A percentile compares a stretch with the other conserved stretches of the same genome.
These are phyloP conservation scores for Nakazawaea laoshanensis DNA, from an alignment of 805 yeast species.

Conservation along the genomic window DNA sequence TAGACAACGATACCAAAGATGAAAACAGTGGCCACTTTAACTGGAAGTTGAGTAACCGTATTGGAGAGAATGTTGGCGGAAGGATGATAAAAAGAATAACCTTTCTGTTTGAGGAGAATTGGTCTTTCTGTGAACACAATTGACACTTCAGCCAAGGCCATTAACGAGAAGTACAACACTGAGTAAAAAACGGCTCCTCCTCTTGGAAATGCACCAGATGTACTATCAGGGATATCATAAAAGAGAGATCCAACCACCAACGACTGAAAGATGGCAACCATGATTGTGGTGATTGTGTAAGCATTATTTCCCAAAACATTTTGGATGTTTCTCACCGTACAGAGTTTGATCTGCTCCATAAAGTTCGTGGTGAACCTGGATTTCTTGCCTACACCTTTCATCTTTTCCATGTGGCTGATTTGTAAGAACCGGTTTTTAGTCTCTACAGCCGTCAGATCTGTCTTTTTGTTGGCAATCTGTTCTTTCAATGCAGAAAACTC, in stretches of 20 bases:
- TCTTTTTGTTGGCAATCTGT: slow-evolving; percentile 19
- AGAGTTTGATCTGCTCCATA: slow-evolving; percentile 40
- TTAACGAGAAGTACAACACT: slow-evolving; percentile 49
- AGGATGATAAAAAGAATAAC: slow-evolving; percentile 54
- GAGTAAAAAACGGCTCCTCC: slow-evolving; percentile 59
- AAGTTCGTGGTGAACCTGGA: slow-evolving; percentile 32
- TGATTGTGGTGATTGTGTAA: slow-evolving; percentile 39
- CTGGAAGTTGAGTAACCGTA: slow-evolving; percentile 48
- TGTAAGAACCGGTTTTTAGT: slow-evolving; percentile 26
- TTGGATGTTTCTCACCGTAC: slow-evolving; percentile 44
- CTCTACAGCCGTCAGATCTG: slow-evolving; percentile 15
- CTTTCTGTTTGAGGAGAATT: slow-evolving; percentile 55
- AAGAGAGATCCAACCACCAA: slow-evolving; percentile 54
- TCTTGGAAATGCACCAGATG: slow-evolving; percentile 52
- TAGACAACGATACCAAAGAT: slow-evolving; percentile 38
- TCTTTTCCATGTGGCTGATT: slow-evolving; percentile 25
- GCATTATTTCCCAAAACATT: slow-evolving; percentile 50
- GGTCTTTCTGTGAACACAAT: slow-evolving; percentile 52
- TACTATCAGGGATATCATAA: slow-evolving; percentile 38
- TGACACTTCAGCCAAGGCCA: slow-evolving; percentile 55
- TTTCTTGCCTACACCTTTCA: slow-evolving; percentile 29
- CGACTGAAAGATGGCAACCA: slow-evolving; percentile 48
- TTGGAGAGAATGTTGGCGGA: slow-evolving; percentile 57
- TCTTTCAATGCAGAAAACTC: slow-evolving; percentile 32
- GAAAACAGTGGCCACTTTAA: slow-evolving; percentile 40